A percentile compares a stretch with the other conserved stretches of the same genome.
Conservation (phyloP, 176 grass and related monocot species). For the Rhynchospora pubera region DNA sequence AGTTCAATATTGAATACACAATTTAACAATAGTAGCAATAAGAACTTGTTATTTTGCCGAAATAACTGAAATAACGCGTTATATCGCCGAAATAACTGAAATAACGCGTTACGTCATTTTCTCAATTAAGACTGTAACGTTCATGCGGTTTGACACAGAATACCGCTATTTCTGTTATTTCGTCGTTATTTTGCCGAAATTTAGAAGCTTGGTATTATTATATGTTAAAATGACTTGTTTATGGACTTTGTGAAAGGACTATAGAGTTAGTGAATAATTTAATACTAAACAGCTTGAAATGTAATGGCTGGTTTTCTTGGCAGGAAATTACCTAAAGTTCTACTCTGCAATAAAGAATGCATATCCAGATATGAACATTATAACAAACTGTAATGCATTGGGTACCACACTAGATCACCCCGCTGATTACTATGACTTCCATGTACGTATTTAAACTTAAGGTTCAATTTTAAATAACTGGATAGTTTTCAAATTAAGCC, state of each 20-base stretch:
- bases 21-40: no score
- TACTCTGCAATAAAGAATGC: slow-evolving; percentile 62
- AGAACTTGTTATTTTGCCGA: no score
- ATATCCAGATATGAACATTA: slow-evolving; percentile 86
- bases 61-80: no score
- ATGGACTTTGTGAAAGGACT: background rate
- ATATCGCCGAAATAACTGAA: no score
- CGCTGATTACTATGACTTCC: slow-evolving; percentile 83
- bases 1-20: no score
- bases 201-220: no score
- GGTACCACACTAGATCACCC: slow-evolving; percentile 66
- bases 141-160: no score
- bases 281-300: background rate
- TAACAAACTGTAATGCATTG: slow-evolving; percentile 82
- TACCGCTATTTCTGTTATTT: no score
- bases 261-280: background rate
- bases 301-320: background rate
- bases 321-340: slow-evolving; percentile 74
- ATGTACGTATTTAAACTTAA: slow-evolving; percentile 41
- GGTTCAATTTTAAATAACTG: background rate
- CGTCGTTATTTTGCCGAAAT: no score
- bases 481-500: background rate
- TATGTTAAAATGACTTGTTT: background rate
- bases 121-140: no score
- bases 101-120: no score